Evolutionary conservation across 306 rosid genomes (phyloP).

Genomic region (Prinsepia uniflora): DNA sequence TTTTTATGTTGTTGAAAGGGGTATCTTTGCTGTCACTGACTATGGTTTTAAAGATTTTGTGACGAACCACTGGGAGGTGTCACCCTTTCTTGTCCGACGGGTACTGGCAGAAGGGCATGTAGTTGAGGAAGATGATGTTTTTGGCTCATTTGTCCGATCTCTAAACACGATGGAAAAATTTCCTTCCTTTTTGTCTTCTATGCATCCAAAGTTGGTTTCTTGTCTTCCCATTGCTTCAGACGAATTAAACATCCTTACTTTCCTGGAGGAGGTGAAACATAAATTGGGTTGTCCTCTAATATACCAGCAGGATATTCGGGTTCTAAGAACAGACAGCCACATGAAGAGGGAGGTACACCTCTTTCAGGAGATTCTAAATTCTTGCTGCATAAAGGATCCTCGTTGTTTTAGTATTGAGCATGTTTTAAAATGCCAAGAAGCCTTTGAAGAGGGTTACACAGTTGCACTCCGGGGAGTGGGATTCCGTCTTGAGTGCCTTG

Average conservation of each 20-base stretch:
- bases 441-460: conserved; percentile 68
- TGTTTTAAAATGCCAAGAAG: conserved; percentile 54
- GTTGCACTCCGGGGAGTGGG: conserved; percentile 83
- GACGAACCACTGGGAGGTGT: conserved; percentile 58
- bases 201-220: conserved; percentile 53
- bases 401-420: conserved; percentile 40
- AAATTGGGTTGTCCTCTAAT: conserved; percentile 67
- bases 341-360: conserved; percentile 56
- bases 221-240: conserved; percentile 81
- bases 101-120: conserved; percentile 26
- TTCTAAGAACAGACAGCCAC: conserved; percentile 55
- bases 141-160: conserved; percentile 37
- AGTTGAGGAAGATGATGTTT: conserved; percentile 34
- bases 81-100: conserved; percentile 40
- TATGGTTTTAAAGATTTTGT: conserved; percentile 57
- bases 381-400: conserved; percentile 37
- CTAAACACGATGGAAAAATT: conserved; percentile 33
- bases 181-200: conserved; percentile 52
- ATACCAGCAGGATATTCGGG: conserved; percentile 73
- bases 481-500: conserved; percentile 56
- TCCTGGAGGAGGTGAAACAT: conserved; percentile 52
- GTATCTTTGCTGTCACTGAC: conserved; percentile 47
- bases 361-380: conserved; percentile 38
- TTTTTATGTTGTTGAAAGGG: conserved; percentile 38
- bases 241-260: conserved; percentile 57